phyloP scores from a whole-genome alignment of 805 yeast species.

The Yarrowia sp. region DNA sequence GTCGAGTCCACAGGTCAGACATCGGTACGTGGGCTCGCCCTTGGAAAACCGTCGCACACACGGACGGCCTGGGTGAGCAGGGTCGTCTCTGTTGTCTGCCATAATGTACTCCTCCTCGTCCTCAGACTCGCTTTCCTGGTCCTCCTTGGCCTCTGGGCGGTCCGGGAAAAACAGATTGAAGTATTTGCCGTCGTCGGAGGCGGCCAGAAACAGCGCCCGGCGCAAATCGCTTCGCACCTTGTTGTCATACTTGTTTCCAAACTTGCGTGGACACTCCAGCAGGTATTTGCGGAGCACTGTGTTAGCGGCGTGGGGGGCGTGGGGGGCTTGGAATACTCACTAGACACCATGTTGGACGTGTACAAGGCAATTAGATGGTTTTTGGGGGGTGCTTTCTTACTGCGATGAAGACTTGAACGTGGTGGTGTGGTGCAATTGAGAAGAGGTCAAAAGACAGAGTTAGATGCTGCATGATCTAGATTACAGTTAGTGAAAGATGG shows the following conservation, averaged over 20 bases:
- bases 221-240: constrained; percentile 49
- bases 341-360: constrained; percentile 21
- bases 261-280: constrained; percentile 47
- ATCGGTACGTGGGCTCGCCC: constrained; percentile 84
- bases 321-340: not conserved
- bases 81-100: constrained; percentile 44
- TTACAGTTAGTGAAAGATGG: not conserved
- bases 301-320: not conserved
- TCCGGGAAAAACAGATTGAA: constrained; percentile 53
- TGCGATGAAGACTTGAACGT: no score
- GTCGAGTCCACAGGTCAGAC: constrained; percentile 76
- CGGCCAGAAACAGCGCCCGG: constrained; percentile 54
- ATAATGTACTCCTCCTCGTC: constrained; percentile 44
- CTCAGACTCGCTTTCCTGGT: constrained; percentile 43
- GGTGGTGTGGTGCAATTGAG: no score
- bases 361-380: not conserved
- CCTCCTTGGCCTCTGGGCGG: constrained; percentile 41
- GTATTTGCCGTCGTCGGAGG: constrained; percentile 55
- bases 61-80: constrained; percentile 67
- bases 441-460: constrained; percentile 3
- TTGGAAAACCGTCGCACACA: constrained; percentile 75
- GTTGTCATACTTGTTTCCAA: constrained; percentile 45
- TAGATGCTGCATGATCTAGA: constrained; percentile 15
- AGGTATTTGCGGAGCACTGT: constrained; percentile 44
- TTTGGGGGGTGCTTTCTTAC: not conserved